These are phyloP conservation scores for Phlyctochytrium arcticum DNA, from an alignment of 192 early-diverging fungal genomes.

Conservation along the genomic window DNA sequence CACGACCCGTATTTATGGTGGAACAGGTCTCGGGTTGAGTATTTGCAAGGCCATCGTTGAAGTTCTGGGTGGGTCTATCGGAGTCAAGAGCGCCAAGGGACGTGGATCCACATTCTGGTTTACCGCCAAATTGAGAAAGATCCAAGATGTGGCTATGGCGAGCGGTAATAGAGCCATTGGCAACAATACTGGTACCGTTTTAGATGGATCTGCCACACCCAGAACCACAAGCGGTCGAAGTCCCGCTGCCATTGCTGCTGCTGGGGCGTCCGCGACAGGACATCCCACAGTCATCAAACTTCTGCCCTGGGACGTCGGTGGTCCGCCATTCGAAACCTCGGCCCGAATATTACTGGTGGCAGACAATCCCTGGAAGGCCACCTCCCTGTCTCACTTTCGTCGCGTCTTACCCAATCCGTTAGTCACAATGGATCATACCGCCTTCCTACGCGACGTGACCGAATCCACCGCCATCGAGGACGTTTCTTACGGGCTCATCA, in stretches of 20 bases:
- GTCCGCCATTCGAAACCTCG: no score
- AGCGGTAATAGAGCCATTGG: no score
- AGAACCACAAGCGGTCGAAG: no score
- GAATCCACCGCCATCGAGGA: neutral
- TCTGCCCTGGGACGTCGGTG: neutral
- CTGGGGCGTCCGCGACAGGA: neutral
- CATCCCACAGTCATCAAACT: neutral
- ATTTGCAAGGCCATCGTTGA: slow-evolving; percentile 11
- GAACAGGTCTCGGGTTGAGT: slow-evolving; percentile 13
- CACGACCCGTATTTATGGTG: slow-evolving; percentile 12
- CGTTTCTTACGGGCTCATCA: neutral
- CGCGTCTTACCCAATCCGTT: neutral
- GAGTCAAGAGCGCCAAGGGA: slow-evolving; percentile 1
- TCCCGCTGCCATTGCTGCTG: neutral
- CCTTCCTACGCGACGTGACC: neutral
- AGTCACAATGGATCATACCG: neutral
- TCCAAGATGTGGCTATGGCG: no score
- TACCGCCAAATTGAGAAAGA: neutral
- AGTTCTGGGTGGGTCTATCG: slow-evolving; percentile 8
- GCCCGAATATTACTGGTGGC: neutral
- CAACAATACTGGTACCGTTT: no score
- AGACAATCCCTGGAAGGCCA: neutral
- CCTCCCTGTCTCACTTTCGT: neutral
- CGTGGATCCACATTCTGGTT: neutral
- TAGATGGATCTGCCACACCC: neutral